Evolutionary conservation across 129 eudicot species (phyloP), one percentile per base, ranked within the genome.

Genomic region (Flaveria trinervia): DNA sequence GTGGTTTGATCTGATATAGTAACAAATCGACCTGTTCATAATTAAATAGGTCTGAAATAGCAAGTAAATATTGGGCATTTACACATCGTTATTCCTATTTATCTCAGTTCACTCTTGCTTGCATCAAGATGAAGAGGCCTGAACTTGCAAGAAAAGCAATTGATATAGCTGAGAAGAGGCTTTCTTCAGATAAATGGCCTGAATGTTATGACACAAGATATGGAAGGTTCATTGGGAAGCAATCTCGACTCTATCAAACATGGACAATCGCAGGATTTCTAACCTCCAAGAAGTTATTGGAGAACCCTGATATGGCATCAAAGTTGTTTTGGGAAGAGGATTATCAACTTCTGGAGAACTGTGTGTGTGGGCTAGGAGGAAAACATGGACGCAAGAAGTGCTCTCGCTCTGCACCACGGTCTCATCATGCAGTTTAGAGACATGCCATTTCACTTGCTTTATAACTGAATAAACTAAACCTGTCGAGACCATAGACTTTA

Each of bases 231-330:
- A 73, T 90, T 9, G 98, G 98, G 65, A 92, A 92, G 72, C 98
- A 92, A 80, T 85, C 98, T 30, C 85, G 94, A 41, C 85, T 88
- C 44, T 71, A 84, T 75, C 98, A 92, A 74, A 92, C 98, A 46
- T 92, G 98, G 98, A 92, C 96, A 18, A 82, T 90, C 64, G 98
- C 94, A 7, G 98, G 98, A 20, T 92, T 84, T 44, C 56, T 92
- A 65, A 89, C 96, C 61, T 88, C 98, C 26, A 92, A 89, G 73
- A 79, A 89, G 93, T 83, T 92, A 30, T 64, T 88, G 81, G 88
- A 90, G 41, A 89, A 86, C 72, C 93, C 89, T 7, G 96, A 90
- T 59, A 68, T 83, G 86, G 92, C 98, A 0, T 88, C 96, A 59
- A 46, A 61, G 75, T 39, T 92, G 78, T 89, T 84, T 33, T 92